Evolutionary conservation across 208 protist genomes (phyloP).

Genomic region (Crithidia sp.): DNA sequence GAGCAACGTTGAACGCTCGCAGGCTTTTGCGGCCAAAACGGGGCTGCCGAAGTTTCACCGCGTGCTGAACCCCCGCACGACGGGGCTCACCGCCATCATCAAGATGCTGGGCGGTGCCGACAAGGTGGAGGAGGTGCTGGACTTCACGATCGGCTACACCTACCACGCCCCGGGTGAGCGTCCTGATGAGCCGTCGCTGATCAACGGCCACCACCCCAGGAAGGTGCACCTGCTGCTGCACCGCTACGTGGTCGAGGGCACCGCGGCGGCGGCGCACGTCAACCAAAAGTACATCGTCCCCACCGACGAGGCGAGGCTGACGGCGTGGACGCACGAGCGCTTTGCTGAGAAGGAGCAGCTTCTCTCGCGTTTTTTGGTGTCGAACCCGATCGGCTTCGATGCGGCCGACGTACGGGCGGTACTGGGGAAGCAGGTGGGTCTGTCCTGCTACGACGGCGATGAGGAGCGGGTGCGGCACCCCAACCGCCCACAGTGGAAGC

Average conservation of each 20-base stretch:
- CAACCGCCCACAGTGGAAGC: constrained; percentile 20
- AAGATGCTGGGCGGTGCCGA: constrained; percentile 67
- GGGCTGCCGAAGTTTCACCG: constrained; percentile 66
- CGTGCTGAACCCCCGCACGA: constrained; percentile 86
- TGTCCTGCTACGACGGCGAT: constrained; percentile 65
- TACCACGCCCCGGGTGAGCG: constrained; percentile 58
- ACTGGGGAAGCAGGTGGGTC: constrained; percentile 48
- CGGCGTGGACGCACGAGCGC: constrained; percentile 66
- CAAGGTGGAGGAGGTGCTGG: constrained; percentile 80
- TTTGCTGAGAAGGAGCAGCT: constrained; percentile 87
- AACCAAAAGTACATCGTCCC: constrained; percentile 33
- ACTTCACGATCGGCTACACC: constrained; percentile 90
- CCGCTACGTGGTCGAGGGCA: constrained; percentile 40
- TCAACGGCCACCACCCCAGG: constrained; percentile 71
- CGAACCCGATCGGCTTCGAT: constrained; percentile 73
- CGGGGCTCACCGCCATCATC: constrained; percentile 69
- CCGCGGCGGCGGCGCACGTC: constrained; percentile 13
- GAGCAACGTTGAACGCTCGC: constrained; percentile 67
- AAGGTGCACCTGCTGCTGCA: constrained; percentile 80
- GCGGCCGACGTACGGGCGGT: constrained; percentile 57
- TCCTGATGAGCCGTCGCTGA: constrained; percentile 66
- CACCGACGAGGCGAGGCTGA: constrained; percentile 47
- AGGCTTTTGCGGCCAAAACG: constrained; percentile 58
- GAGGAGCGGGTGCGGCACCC: constrained; percentile 27
- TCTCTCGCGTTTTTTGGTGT: constrained; percentile 71